phyloP scores from a whole-genome alignment of 805 yeast genomes.

The Jamesozyma hellenica region DNA sequence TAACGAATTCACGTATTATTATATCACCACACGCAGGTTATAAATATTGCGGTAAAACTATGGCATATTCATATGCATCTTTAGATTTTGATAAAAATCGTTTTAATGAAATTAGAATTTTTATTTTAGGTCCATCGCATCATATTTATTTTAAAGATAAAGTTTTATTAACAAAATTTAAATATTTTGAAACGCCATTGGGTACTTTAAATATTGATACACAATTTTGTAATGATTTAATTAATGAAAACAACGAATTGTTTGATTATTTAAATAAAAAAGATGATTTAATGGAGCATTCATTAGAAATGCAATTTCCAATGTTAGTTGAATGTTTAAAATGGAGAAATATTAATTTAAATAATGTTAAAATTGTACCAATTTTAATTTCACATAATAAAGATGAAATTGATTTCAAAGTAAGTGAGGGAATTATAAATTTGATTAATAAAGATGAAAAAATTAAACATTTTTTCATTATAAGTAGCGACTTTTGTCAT shows the following conservation, averaged over 20 bases:
- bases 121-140: conserved; percentile 88
- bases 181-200: conserved; percentile 65
- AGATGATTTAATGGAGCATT: conserved; percentile 78
- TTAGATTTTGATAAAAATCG: conserved; percentile 40
- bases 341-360: conserved; percentile 29
- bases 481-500: conserved; percentile 91
- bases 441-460: conserved; percentile 51
- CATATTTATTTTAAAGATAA: conserved; percentile 66
- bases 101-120: conserved; percentile 43
- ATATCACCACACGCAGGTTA: conserved; percentile 76
- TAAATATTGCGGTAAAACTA: conserved; percentile 63
- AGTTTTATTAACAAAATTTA: conserved; percentile 44
- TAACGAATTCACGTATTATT: conserved; percentile 29
- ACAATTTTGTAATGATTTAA: conserved; percentile 32
- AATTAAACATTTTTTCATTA: conserved; percentile 50
- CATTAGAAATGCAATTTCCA: conserved; percentile 92
- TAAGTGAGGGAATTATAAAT: conserved; percentile 43
- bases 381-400: conserved; percentile 64
- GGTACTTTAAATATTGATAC: conserved; percentile 65
- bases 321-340: conserved; percentile 40
- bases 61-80: conserved; percentile 66
- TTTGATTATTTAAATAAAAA: conserved; percentile 48
- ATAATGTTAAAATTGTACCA: conserved; percentile 54
- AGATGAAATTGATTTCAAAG: conserved; percentile 32
- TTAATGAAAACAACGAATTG: conserved; percentile 20